phyloP scores from a whole-genome alignment of 495 filamentous ascomycete species.

The Amniculicola lignicola region DNA sequence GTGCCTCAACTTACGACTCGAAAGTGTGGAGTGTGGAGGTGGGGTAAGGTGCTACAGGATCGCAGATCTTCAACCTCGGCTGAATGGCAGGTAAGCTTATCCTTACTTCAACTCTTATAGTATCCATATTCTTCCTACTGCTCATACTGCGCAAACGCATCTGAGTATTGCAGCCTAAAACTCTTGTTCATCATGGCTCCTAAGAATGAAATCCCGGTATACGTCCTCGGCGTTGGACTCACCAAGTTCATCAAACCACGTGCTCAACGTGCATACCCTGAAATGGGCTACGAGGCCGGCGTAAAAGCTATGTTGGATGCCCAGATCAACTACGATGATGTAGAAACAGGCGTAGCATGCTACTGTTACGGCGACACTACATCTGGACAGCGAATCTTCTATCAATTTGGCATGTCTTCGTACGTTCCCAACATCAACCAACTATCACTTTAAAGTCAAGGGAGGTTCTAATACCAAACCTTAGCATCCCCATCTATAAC shows the following conservation, averaged over 20 bases:
- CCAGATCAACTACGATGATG: slow-evolving; percentile 89
- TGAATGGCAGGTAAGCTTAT: no score
- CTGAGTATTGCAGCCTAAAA: not conserved
- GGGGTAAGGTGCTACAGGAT: no score
- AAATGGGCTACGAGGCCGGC: slow-evolving; percentile 89
- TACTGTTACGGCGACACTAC: slow-evolving; percentile 95
- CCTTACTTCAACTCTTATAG: no score
- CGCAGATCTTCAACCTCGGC: no score
- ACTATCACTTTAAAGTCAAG: not conserved
- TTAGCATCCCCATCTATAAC: slow-evolving; percentile 29
- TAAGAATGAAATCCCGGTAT: slow-evolving; percentile 49
- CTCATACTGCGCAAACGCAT: no score
- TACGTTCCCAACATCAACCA: slow-evolving; percentile 56
- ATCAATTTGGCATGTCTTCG: slow-evolving; percentile 93
- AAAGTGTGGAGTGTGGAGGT: no score
- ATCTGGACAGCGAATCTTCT: slow-evolving; percentile 92
- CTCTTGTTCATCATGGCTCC: slow-evolving; percentile 6
- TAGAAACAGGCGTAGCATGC: slow-evolving; percentile 88
- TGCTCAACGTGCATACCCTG: slow-evolving; percentile 77
- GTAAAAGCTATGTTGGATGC: slow-evolving; percentile 94
- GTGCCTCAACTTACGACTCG: no score
- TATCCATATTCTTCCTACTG: no score
- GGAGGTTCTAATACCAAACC: no score
- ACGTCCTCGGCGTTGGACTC: slow-evolving; percentile 94
- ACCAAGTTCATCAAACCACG: slow-evolving; percentile 98